Evolutionary conservation across 306 rosid genomes (phyloP), one percentile per base, ranked within the genome.

Genomic region (Crataegus laevigata): DNA sequence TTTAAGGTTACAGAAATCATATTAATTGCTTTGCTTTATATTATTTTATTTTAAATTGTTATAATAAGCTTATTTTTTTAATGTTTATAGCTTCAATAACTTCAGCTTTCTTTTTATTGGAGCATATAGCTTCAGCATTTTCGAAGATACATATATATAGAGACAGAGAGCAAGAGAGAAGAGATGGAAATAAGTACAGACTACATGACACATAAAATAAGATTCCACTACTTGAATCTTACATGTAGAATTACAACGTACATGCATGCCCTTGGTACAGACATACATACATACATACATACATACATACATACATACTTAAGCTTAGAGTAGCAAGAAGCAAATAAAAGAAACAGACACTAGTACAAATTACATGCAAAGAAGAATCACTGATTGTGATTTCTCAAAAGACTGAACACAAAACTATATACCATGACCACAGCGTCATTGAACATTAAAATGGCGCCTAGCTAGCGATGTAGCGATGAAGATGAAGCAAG

Each of bases 371-470:
- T 28, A 63, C 68, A 63, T 30, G 3, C 60, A 66, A 9, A 15
- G 22, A 66, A 42, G 57, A 79, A 73, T 18, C 74, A 66, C 77
- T 4, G 59, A 34, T 73, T 6, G 74, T 73, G 74, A 73, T 66
- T 43, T 60, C 82, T 40, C 59, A 57, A 65, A 71, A 77, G n/a
- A 40, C 67, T 28, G 54, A 50, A 50, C 3, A 50, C 18, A 55
- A 30, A 67, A 50, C 12, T 51, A 17, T 51, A 17, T 58, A 72
- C 18, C 22, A 72, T 18, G 24, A 62, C 40, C 60, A 77, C 42
- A 45, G 58, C 29, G 45, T 30, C 32, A 26, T 30, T 40, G 36
- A 58, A 57, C 61, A 62, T 62, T 69, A 21, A 40, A 40, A 66
- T 45, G 57, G 74, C 59, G 24, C 52, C 47, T 62, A 60, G 42